Conservation (phyloP, 495 filamentous ascomycete genomes). For the Mycothermus thermophilus region DNA sequence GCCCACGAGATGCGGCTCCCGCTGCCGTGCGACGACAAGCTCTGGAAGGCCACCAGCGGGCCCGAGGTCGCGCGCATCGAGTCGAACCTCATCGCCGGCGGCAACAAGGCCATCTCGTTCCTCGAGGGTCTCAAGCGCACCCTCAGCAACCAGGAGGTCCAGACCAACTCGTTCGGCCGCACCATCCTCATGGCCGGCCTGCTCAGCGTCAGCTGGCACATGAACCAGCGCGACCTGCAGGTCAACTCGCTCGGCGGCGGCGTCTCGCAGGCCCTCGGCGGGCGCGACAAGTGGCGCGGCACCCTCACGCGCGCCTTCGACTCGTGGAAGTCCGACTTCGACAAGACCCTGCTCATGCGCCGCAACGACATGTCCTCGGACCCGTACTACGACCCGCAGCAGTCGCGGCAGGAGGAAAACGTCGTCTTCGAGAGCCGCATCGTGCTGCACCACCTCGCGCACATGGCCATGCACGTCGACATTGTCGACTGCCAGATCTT, state of each 20-base stretch:
- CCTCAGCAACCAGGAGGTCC: constrained; percentile 70
- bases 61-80: constrained; percentile 82
- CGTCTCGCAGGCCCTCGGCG: constrained; percentile 64
- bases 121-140: constrained; percentile 85
- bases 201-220: constrained; percentile 90
- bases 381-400: constrained; percentile 33
- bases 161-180: constrained; percentile 90
- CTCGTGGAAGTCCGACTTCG: constrained; percentile 88
- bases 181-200: constrained; percentile 91
- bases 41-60: constrained; percentile 87
- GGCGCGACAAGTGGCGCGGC: constrained; percentile 83
- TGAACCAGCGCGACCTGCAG: constrained; percentile 94
- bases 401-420: constrained; percentile 46
- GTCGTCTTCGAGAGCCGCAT: constrained; percentile 75
- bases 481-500: constrained; percentile 97
- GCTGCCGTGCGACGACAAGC: constrained; percentile 80
- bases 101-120: constrained; percentile 76
- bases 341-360: constrained; percentile 54
- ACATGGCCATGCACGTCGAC: constrained; percentile 97
- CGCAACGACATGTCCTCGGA: constrained; percentile 28
- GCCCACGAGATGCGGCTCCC: constrained; percentile 90
- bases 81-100: constrained; percentile 64
- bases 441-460: constrained; percentile 82
- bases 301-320: constrained; percentile 83
- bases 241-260: constrained; percentile 72